Conservation (phyloP, 768 basidiomycete genomes). For the Pleurotus salmoneostramineus region DNA sequence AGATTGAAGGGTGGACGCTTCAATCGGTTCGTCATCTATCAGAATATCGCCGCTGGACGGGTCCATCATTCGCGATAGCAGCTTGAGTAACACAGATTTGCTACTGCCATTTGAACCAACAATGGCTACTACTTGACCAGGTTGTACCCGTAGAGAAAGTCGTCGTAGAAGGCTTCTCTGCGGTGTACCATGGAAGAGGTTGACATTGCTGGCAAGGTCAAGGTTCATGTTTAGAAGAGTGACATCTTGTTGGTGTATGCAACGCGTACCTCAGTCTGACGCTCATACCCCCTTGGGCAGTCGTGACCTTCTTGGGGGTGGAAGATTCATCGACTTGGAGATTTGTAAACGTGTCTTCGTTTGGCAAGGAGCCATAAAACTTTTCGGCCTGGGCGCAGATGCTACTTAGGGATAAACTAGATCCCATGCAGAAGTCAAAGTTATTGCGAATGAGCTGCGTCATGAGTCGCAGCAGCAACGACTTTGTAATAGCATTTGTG, state of each 20-base stretch:
- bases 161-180: slow-evolving; percentile 20
- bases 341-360: background rate
- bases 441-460: slow-evolving; percentile 15
- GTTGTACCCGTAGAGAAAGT: slow-evolving; percentile 32
- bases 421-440: slow-evolving; percentile 3
- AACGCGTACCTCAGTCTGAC: too few relatives aligned
- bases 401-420: slow-evolving; percentile 8
- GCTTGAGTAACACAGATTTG: slow-evolving; percentile 39
- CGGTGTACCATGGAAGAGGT: slow-evolving; percentile 6
- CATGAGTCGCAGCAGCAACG: slow-evolving; percentile 31
- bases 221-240: background rate
- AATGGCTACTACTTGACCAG: slow-evolving; percentile 40
- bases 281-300: too few relatives aligned
- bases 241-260: too few relatives aligned
- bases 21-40: slow-evolving; percentile 33
- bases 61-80: slow-evolving; percentile 30
- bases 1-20: slow-evolving; percentile 22
- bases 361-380: slow-evolving; percentile 15
- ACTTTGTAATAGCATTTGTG: slow-evolving; percentile 23
- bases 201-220: slow-evolving; percentile 10
- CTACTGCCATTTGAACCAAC: slow-evolving; percentile 44
- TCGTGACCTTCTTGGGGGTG: background rate
- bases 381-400: slow-evolving; percentile 14
- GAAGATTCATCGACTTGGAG: slow-evolving; percentile 8
- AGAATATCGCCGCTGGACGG: slow-evolving; percentile 31